Percentiles rank a stretch among this genome's conserved stretches.
Conservation (phyloP, 2,329 filamentous ascomycete species). For the Chaetomiaceae sp. region DNA sequence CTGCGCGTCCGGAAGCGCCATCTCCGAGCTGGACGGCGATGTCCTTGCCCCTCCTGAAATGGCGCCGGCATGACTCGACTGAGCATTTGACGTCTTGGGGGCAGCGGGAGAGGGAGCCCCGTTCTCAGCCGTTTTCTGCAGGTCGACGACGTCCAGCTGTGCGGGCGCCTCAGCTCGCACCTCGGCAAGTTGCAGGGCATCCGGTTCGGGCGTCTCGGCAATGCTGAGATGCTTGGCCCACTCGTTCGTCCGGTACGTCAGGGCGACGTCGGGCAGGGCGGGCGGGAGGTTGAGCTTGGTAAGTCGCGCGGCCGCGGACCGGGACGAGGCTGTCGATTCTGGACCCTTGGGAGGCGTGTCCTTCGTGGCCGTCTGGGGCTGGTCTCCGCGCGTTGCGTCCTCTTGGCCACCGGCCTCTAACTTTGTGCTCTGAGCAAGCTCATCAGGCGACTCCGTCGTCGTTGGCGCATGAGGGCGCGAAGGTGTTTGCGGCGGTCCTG, state of each 20-base stretch:
- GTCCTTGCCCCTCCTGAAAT: constrained; percentile 23
- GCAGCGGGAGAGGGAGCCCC: constrained; percentile 40
- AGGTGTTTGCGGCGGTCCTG: background rate
- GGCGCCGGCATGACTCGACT: constrained; percentile 24
- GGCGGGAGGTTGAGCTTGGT: constrained; percentile 61
- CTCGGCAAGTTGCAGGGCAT: constrained; percentile 48
- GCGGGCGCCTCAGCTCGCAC: constrained; percentile 46
- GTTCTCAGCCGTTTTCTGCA: constrained; percentile 58
- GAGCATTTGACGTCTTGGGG: constrained; percentile 28
- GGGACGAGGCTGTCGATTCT: constrained; percentile 39
- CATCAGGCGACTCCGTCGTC: background rate
- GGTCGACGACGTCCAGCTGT: constrained; percentile 59
- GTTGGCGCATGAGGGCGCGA: background rate
- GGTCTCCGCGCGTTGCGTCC: background rate
- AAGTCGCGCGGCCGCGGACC: constrained; percentile 44
- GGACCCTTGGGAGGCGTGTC: background rate
- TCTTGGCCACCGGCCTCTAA: background rate
- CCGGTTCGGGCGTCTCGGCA: constrained; percentile 67
- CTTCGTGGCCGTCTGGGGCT: background rate
- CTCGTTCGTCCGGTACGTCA: constrained; percentile 87
- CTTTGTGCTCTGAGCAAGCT: background rate
- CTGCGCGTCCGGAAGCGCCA: constrained; percentile 6
- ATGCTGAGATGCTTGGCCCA: constrained; percentile 86
- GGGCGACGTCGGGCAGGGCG: constrained; percentile 69
- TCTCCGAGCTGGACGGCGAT: constrained; percentile 20